Percentiles rank a stretch among this genome's conserved stretches.
Conservation (phyloP, 257 asterid genomes). For the Solanum chmielewskii region DNA sequence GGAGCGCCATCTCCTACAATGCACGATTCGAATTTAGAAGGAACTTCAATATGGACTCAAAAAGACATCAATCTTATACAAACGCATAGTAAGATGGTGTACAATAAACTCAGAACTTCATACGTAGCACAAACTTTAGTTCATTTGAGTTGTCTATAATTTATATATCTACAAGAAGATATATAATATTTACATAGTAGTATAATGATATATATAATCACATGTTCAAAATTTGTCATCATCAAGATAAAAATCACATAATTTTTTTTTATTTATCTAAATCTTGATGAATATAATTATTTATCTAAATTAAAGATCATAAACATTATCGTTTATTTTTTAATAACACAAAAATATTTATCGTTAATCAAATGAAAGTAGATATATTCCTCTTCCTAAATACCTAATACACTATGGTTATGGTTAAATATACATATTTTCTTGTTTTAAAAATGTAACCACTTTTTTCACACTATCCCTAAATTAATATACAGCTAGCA, state of each 20-base stretch:
- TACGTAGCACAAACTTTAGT: no score
- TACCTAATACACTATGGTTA: background rate
- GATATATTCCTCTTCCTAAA: background rate
- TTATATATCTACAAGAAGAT: no score
- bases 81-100: no score
- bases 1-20: fast-evolving
- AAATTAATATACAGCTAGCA: background rate
- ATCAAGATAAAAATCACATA: fast-evolving
- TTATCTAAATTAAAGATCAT: no score
- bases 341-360: background rate
- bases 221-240: background rate
- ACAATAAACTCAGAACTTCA: no score
- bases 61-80: no score
- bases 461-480: background rate
- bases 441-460: background rate
- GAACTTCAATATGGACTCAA: no score
- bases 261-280: background rate
- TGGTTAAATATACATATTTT: background rate
- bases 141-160: no score
- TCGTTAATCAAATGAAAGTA: background rate
- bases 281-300: no score
- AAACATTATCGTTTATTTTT: background rate
- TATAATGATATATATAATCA: no score
- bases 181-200: background rate
- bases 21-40: no score